These are phyloP conservation scores for Rhodotorula sp. DNA, from an alignment of 1,284 basidiomycete genomes.

Conservation along the genomic window DNA sequence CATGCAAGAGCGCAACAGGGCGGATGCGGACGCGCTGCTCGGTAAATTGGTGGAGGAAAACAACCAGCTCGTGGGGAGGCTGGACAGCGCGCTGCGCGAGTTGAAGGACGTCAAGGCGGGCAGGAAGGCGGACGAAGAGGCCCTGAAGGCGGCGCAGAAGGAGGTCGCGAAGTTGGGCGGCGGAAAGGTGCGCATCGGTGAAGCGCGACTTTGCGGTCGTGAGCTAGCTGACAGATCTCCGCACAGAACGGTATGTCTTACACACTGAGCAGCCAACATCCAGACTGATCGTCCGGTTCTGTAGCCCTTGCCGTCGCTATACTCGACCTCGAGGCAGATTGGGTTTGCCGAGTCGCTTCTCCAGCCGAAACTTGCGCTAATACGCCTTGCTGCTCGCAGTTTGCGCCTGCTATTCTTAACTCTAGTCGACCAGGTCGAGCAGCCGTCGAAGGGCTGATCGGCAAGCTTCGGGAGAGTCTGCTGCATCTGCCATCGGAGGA, in stretches of 20 bases:
- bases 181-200: background rate
- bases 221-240: too few relatives aligned
- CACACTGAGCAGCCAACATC: background rate
- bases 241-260: background rate
- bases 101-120: constrained; percentile 20
- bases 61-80: background rate
- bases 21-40: background rate
- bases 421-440: background rate
- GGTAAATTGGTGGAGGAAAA: constrained; percentile 14
- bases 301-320: constrained; percentile 17
- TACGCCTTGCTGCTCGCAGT: background rate
- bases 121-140: constrained; percentile 13
- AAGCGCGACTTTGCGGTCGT: background rate
- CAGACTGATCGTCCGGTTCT: background rate
- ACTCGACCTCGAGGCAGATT: constrained; percentile 25
- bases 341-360: background rate
- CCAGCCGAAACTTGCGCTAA: background rate
- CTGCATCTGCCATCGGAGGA: background rate
- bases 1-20: background rate
- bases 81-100: background rate
- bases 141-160: background rate
- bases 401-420: constrained; percentile 4
- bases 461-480: background rate
- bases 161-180: background rate
- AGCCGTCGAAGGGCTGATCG: background rate